phyloP scores from a whole-genome alignment of 495 filamentous ascomycete species.

The Penicillium soppii region DNA sequence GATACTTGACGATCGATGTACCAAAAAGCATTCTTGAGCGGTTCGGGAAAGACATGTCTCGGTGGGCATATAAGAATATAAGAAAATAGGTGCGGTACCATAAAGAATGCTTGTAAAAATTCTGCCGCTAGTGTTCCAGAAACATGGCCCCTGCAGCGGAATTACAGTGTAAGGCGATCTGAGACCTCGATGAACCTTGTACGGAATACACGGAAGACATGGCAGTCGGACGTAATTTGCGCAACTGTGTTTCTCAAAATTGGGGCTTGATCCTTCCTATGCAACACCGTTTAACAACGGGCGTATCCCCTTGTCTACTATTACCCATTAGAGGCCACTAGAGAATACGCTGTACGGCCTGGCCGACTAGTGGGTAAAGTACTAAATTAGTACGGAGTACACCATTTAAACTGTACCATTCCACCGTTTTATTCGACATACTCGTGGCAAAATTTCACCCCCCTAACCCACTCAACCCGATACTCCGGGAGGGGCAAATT shows the following conservation, averaged over 20 bases:
- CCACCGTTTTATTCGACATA: constrained; percentile 5
- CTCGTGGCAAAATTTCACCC: constrained; percentile 13
- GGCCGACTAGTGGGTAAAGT: constrained; percentile 5
- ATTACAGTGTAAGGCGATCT: not conserved
- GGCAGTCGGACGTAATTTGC: not conserved
- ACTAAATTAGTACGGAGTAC: not conserved
- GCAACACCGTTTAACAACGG: not conserved
- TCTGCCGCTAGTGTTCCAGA: constrained; percentile 18
- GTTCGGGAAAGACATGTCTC: not conserved
- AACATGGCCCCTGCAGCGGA: constrained; percentile 18
- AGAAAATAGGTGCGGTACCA: not conserved
- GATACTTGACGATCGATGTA: not conserved
- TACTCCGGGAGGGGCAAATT: constrained; percentile 17
- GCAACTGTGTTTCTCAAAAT: not conserved
- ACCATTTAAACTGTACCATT: constrained; percentile 12
- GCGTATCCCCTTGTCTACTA: not conserved
- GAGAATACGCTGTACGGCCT: too few species aligned
- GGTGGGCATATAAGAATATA: not conserved
- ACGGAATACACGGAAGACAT: not conserved
- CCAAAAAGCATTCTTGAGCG: not conserved
- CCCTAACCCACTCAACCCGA: constrained; percentile 12
- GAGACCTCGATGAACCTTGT: not conserved
- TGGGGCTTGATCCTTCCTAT: not conserved
- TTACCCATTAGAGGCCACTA: too few species aligned
- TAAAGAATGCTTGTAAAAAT: not conserved